These are phyloP conservation scores for Phytophthora fragariae DNA, from an alignment of 352 stramenopile species.

Conservation along the genomic window DNA sequence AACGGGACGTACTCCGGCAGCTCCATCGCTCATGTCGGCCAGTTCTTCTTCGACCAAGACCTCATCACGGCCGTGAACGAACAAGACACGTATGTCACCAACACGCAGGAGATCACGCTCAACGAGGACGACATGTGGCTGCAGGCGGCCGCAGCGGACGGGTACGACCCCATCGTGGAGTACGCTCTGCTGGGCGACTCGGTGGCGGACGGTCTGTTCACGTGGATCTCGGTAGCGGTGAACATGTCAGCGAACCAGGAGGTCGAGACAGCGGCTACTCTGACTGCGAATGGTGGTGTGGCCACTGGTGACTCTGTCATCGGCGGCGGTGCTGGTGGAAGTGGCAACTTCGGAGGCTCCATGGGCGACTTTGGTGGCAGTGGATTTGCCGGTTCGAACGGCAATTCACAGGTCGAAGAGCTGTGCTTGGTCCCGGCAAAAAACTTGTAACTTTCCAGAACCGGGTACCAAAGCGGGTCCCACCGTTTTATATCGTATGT, in stretches of 20 bases:
- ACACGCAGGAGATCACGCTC: conserved; percentile 34
- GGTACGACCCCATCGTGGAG: conserved; percentile 35
- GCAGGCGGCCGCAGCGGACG: conserved; percentile 19
- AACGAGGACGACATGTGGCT: conserved; percentile 38
- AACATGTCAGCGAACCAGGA: conserved; percentile 23
- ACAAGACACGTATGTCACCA: conserved; percentile 34
- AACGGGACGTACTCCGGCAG: conserved; percentile 32
- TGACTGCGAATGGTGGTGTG: conserved; percentile 22
- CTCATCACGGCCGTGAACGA: conserved; percentile 39
- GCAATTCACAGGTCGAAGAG: not conserved
- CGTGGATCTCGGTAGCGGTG: conserved; percentile 32
- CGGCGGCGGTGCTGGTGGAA: conserved; percentile 17
- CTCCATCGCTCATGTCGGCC: conserved; percentile 27
- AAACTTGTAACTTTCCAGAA: not conserved
- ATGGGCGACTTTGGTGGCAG: conserved; percentile 26
- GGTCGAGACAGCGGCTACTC: conserved; percentile 8
- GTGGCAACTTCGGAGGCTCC: conserved; percentile 24
- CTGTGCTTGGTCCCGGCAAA: too few relatives aligned
- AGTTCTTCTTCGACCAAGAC: conserved; percentile 42
- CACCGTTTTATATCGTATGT: too few relatives aligned
- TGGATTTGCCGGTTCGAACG: conserved; percentile 14
- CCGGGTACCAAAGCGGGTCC: too few relatives aligned
- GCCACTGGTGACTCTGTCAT: conserved; percentile 21
- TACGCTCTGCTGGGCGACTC: conserved; percentile 27
- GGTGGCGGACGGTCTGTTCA: conserved; percentile 30